Evolutionary conservation across 495 filamentous ascomycete genomes (phyloP).

Genomic region (Corynascus novoguineensis): DNA sequence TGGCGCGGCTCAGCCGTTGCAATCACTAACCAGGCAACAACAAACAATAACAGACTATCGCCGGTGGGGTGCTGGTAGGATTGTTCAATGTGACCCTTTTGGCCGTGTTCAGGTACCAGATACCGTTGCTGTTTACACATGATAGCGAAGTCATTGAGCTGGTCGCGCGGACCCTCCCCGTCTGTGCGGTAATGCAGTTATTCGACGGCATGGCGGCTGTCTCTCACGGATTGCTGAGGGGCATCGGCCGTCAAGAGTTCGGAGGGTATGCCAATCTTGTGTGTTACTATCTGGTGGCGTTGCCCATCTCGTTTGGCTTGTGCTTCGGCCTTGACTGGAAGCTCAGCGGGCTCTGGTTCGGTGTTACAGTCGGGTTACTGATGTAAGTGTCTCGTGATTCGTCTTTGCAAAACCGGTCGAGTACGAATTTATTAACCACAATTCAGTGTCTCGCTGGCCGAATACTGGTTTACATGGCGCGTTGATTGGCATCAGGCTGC

Average conservation of each 20-base stretch:
- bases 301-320: constrained; percentile 75
- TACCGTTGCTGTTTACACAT: constrained; percentile 73
- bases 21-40: not conserved
- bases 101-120: constrained; percentile 54
- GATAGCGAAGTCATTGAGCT: constrained; percentile 73
- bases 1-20: too few species aligned
- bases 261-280: constrained; percentile 82
- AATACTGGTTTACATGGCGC: constrained; percentile 58
- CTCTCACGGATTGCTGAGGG: constrained; percentile 77
- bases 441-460: constrained; percentile 54
- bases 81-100: constrained; percentile 70
- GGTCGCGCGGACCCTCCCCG: constrained; percentile 65
- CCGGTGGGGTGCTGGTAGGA: constrained; percentile 61
- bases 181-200: constrained; percentile 81
- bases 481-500: constrained; percentile 71
- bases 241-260: constrained; percentile 78
- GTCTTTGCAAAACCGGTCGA: not conserved
- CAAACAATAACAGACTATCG: constrained; percentile 43
- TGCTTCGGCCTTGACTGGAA: constrained; percentile 69
- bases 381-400: constrained; percentile 39
- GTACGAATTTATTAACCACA: constrained; percentile 12
- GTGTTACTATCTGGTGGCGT: constrained; percentile 76
- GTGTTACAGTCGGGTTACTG: constrained; percentile 64
- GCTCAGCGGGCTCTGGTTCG: constrained; percentile 73
- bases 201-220: constrained; percentile 74